These are phyloP conservation scores for Phellinidium pouzarii DNA, from an alignment of 1,284 basidiomycete species.

Conservation along the genomic window DNA sequence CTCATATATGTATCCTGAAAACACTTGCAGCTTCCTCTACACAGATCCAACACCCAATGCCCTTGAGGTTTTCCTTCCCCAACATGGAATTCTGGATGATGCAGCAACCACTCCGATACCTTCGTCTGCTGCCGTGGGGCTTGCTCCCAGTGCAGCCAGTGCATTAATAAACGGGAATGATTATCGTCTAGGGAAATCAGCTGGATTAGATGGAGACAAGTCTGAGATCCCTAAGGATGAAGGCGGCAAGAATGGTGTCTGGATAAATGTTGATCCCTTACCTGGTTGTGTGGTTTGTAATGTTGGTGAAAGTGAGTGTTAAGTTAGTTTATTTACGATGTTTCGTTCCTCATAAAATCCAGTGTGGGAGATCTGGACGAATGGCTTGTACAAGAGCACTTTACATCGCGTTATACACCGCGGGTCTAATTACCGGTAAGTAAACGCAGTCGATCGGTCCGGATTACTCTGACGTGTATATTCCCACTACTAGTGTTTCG, in stretches of 20 bases:
- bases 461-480: slow-evolving; percentile 11
- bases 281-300: slow-evolving; percentile 77
- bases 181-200: not conserved
- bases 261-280: slow-evolving; percentile 76
- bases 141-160: slow-evolving; percentile 18
- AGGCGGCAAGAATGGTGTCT: slow-evolving; percentile 51
- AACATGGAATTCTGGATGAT: slow-evolving; percentile 30
- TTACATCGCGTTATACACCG: slow-evolving; percentile 74
- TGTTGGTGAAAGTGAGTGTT: slow-evolving; percentile 69
- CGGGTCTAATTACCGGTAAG: slow-evolving; percentile 64
- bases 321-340: not conserved
- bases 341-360: slow-evolving; percentile 10
- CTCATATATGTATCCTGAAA: slow-evolving; percentile 12
- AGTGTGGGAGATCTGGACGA: slow-evolving; percentile 87
- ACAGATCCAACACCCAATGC: slow-evolving; percentile 74
- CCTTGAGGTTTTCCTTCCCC: slow-evolving; percentile 69
- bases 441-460: not conserved
- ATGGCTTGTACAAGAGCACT: slow-evolving; percentile 71
- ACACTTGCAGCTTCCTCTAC: slow-evolving; percentile 56
- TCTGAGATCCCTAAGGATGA: slow-evolving; percentile 38
- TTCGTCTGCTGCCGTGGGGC: not conserved
- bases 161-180: slow-evolving; percentile 1
- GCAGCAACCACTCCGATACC: slow-evolving; percentile 25
- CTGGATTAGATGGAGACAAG: not conserved
- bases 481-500: slow-evolving; percentile 22